phyloP scores from a whole-genome alignment of 2,329 filamentous ascomycete genomes.

The Fusarium dimerum region DNA sequence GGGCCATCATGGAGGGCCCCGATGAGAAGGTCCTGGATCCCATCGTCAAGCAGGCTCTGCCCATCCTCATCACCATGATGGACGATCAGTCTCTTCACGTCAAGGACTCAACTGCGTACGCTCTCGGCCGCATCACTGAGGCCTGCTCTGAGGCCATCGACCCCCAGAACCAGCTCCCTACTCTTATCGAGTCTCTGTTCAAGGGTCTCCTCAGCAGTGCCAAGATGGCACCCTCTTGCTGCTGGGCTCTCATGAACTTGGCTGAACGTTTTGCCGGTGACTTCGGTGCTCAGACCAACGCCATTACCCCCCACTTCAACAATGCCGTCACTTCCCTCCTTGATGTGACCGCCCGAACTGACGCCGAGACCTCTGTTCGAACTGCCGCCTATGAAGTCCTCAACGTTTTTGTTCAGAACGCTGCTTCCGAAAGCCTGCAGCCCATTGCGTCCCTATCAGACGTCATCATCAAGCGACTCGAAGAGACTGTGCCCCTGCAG shows the following conservation, averaged over 20 bases:
- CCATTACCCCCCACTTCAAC: slow-evolving; percentile 89
- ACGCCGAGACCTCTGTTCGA: slow-evolving; percentile 84
- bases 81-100: slow-evolving; percentile 87
- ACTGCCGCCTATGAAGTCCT: slow-evolving; percentile 97
- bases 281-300: slow-evolving; percentile 73
- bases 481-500: slow-evolving; percentile 87
- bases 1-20: slow-evolving; percentile 97
- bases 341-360: slow-evolving; percentile 77
- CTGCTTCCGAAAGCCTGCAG: slow-evolving; percentile 80
- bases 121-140: slow-evolving; percentile 93
- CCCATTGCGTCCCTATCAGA: slow-evolving; percentile 81
- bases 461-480: slow-evolving; percentile 86
- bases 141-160: slow-evolving; percentile 91
- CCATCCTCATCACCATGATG: slow-evolving; percentile 89
- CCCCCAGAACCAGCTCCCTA: slow-evolving; percentile 76
- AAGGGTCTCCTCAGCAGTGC: slow-evolving; percentile 84
- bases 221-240: slow-evolving; percentile 98
- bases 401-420: slow-evolving; percentile 89
- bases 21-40: slow-evolving; percentile 90
- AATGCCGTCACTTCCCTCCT: slow-evolving; percentile 85
- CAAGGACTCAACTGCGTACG: slow-evolving; percentile 93
- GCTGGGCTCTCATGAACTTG: slow-evolving; percentile 98
- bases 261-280: slow-evolving; percentile 94
- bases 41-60: slow-evolving; percentile 92
- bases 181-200: slow-evolving; percentile 86